Percentiles rank a stretch among this genome's conserved stretches.
Conservation (phyloP, 305 asterid genomes). For the Euphrasia arctica region DNA sequence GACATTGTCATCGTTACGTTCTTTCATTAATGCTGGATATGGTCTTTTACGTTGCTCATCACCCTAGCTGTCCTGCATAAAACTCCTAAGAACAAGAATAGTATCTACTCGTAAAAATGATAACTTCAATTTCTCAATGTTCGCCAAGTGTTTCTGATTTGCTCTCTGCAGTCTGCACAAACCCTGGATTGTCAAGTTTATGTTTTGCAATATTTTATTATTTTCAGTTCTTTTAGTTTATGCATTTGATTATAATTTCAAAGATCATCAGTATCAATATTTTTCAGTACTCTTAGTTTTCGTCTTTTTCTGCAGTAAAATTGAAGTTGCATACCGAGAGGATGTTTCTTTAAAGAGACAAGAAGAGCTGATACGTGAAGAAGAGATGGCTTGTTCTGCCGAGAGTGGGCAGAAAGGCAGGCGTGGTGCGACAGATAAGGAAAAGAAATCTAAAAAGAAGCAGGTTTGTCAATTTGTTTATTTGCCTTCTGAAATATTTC, state of each 20-base stretch:
- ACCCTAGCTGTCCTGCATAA: not conserved
- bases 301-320: conserved; percentile 51
- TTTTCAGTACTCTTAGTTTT: conserved; percentile 8
- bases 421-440: conserved; percentile 65
- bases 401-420: conserved; percentile 57
- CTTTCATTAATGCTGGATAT: no score
- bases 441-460: conserved; percentile 86
- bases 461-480: conserved; percentile 49
- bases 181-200: not conserved
- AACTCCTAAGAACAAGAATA: not conserved
- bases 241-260: not conserved
- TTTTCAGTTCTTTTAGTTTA: not conserved
- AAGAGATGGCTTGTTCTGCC: conserved; percentile 53
- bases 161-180: conserved; percentile 11
- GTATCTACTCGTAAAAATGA: no score
- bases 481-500: not conserved
- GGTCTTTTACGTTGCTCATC: no score
- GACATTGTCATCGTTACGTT: no score
- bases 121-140: no score
- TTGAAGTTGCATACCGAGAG: conserved; percentile 92
- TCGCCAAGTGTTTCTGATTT: not conserved
- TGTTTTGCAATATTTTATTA: conserved; percentile 5
- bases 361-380: conserved; percentile 98
- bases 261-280: not conserved
- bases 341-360: conserved; percentile 92